Evolutionary conservation across 805 yeast species (phyloP).

Genomic region (Yamadazyma tumulicola): DNA sequence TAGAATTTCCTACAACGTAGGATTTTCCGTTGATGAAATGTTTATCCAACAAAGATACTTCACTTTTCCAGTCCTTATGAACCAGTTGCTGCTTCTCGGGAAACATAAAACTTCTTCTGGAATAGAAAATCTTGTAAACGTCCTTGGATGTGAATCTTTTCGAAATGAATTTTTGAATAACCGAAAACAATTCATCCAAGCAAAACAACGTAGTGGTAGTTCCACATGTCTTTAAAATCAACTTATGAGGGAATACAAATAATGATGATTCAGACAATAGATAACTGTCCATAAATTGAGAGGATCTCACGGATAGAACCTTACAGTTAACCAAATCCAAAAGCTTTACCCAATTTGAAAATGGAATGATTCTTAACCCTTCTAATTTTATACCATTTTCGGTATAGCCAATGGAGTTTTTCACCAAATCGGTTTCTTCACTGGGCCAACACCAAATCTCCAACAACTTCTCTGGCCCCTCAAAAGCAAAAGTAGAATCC

Average conservation of each 20-base stretch:
- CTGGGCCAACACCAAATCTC: constrained; percentile 82
- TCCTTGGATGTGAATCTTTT: constrained; percentile 12
- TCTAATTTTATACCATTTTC: constrained; percentile 16
- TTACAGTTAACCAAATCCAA: constrained; percentile 85
- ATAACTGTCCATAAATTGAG: constrained; percentile 71
- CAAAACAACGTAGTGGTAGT: constrained; percentile 89
- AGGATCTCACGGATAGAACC: constrained; percentile 73
- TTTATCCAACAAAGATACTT: constrained; percentile 63
- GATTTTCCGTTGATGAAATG: constrained; percentile 60
- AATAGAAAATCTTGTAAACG: constrained; percentile 75
- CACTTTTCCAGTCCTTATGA: constrained; percentile 83
- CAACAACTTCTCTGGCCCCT: constrained; percentile 93
- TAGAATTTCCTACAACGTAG: constrained; percentile 73
- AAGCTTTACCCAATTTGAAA: constrained; percentile 64
- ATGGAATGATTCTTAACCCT: constrained; percentile 63
- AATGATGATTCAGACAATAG: constrained; percentile 84
- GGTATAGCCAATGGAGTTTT: background rate
- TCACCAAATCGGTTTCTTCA: constrained; percentile 25
- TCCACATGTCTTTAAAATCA: constrained; percentile 92
- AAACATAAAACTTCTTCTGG: constrained; percentile 89
- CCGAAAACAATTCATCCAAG: constrained; percentile 57
- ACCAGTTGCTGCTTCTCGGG: constrained; percentile 80
- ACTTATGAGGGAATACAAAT: constrained; percentile 82
- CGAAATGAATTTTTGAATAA: constrained; percentile 25
- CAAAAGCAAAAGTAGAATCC: constrained; percentile 90